A percentile compares a stretch with the other conserved stretches of the same genome.
Evolutionary conservation across 345 rosid species (phyloP).

Genomic region (Aethionema arabicum): DNA sequence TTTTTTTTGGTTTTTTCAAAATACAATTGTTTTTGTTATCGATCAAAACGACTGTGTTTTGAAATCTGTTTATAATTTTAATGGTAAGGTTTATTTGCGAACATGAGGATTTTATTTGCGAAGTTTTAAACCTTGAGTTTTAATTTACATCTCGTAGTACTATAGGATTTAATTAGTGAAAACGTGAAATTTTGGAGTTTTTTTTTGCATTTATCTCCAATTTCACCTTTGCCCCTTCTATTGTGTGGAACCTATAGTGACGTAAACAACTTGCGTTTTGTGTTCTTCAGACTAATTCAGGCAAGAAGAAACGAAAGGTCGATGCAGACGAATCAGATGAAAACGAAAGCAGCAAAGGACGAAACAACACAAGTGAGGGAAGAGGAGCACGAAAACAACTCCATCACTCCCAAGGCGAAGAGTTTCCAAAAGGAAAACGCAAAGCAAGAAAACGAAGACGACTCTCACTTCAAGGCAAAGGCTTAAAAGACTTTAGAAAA

Average conservation of each 20-base stretch:
- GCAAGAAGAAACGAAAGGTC: slow-evolving; percentile 75
- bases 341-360: slow-evolving; percentile 52
- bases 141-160: too few relatives aligned
- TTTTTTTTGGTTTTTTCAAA: too few relatives aligned
- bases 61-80: too few relatives aligned
- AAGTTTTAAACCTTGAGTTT: too few relatives aligned
- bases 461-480: slow-evolving; percentile 75
- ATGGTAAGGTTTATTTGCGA: too few relatives aligned
- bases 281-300: slow-evolving; percentile 67
- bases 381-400: slow-evolving; percentile 42
- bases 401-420: slow-evolving; percentile 71
- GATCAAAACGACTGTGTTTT: too few relatives aligned
- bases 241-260: slow-evolving; percentile 6
- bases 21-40: too few relatives aligned
- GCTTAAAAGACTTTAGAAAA: slow-evolving; percentile 63
- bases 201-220: not conserved
- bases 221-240: not conserved
- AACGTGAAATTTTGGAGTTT: not conserved
- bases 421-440: slow-evolving; percentile 90
- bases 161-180: too few relatives aligned
- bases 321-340: slow-evolving; percentile 82
- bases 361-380: slow-evolving; percentile 38
- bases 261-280: slow-evolving; percentile 12
- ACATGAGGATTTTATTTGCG: not conserved
- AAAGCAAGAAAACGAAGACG: slow-evolving; percentile 85